Percentiles rank a stretch among this genome's conserved stretches.
phyloP scores from a whole-genome alignment of 2,329 filamentous ascomycete genomes.

The Alternaria burnsii region DNA sequence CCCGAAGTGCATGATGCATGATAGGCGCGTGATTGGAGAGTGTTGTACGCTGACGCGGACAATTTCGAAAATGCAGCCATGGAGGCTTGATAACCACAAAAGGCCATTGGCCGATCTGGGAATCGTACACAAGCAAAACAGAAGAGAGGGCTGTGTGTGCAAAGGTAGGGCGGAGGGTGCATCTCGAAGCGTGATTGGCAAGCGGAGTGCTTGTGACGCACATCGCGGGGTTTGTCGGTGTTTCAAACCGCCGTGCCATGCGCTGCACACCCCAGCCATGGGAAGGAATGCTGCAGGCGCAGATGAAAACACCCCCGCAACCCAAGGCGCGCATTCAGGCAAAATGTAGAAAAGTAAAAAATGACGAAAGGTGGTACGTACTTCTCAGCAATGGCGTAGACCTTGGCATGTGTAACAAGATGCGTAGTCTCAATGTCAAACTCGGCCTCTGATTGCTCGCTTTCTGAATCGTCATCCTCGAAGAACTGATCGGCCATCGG shows the following conservation, averaged over 20 bases:
- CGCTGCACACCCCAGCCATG: slow-evolving; percentile 30
- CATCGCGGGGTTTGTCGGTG: slow-evolving; percentile 42
- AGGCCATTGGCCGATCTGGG: slow-evolving; percentile 29
- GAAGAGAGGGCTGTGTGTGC: slow-evolving; percentile 11
- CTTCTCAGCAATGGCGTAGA: slow-evolving; percentile 62
- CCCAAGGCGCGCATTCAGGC: slow-evolving; percentile 24
- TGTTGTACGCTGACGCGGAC: slow-evolving; percentile 32
- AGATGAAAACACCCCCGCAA: slow-evolving; percentile 21
- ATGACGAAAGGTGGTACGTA: slow-evolving; percentile 39
- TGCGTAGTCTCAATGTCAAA: slow-evolving; percentile 52
- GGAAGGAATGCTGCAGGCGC: slow-evolving; percentile 8
- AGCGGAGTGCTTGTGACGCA: slow-evolving; percentile 35
- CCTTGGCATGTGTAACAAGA: slow-evolving; percentile 57
- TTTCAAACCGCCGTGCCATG: slow-evolving; percentile 30
- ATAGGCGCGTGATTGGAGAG: slow-evolving; percentile 16
- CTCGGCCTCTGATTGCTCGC: slow-evolving; percentile 41
- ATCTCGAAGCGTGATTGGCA: slow-evolving; percentile 34
- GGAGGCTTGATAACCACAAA: slow-evolving; percentile 10
- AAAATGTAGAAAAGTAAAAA: slow-evolving; percentile 20
- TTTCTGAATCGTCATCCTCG: slow-evolving; percentile 42
- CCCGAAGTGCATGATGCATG: slow-evolving; percentile 11
- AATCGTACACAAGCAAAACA: slow-evolving; percentile 16
- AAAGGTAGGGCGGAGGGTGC: slow-evolving; percentile 21
- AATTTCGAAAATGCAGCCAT: slow-evolving; percentile 20
- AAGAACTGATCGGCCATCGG: slow-evolving; percentile 48